Base-by-base conservation (phyloP, 169 alveolate species). In the Cryptosporidium xiaoi region DNA sequence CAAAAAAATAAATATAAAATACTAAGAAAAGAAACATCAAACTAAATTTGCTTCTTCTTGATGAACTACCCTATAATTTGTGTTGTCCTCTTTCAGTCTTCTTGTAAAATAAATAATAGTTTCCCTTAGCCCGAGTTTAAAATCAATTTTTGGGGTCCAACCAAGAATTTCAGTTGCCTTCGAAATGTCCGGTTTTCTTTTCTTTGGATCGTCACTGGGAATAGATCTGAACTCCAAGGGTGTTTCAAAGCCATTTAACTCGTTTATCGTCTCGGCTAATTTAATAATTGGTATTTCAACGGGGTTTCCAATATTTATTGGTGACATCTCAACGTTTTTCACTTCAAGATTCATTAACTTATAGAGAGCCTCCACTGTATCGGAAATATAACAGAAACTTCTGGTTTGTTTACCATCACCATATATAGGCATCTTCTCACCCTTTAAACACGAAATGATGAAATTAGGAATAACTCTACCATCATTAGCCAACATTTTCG, bases 331-430 rank as follows among this genome's bases (percentile, higher is more conserved):
- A 31, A 56, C 85, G 66, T 82, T 48, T 40, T 51, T 53, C 24
- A 51, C 33, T 8, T 90, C 77, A 16, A 64, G 33, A 51, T 90
- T 90, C 96, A 93, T 93, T 27, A 92, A 82, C 44, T 91, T 82
- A 66, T 85, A 89, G 53, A 93, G 69, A 3, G 93, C 96, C 36
- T 90, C 93, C 4, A 93, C 92, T 64, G 91, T 82, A 90, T 93
- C 96, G 58, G 92, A 90, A 36, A 93, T 93, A 67, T 77, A 93
- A 83, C 94, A 91, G 71, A 93, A 93, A 34, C 94, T 90, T 71
- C 96, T 82, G 10, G 96, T 93, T 66, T 93, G 95, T 12, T 82
- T 68, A 13, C 96, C 96, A 48, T 93, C 96, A 8, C 96, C 96
- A 82, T 93, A 93, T 65, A 93, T 83, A 36, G 95, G 84, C 1